Evolutionary conservation across 805 yeast genomes (phyloP).

Genomic region (Saccharomycopsis oosterbeekiorum): DNA sequence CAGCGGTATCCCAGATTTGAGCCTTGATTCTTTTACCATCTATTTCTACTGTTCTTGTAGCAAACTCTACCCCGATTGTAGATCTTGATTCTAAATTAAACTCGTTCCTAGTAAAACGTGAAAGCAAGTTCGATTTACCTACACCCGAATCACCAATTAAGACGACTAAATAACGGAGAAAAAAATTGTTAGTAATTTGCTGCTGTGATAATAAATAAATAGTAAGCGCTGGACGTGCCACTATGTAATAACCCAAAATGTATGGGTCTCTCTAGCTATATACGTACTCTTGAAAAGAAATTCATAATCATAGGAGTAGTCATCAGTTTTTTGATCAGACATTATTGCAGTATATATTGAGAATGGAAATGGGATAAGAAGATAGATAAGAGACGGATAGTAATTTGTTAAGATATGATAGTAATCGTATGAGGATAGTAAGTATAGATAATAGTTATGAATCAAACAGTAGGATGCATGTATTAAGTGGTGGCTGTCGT

Average conservation of each 20-base stretch:
- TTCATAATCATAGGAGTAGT: slow-evolving; percentile 75
- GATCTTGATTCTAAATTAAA: slow-evolving; percentile 90
- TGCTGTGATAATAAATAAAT: not conserved
- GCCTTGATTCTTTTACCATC: slow-evolving; percentile 80
- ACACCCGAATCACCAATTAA: slow-evolving; percentile 96
- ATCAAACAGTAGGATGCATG: too few relatives aligned
- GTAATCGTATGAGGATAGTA: too few relatives aligned
- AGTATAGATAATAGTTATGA: too few relatives aligned
- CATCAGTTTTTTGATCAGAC: slow-evolving; percentile 43
- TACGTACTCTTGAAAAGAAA: slow-evolving; percentile 68
- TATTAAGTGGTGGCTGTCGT: too few relatives aligned
- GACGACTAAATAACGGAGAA: slow-evolving; percentile 41
- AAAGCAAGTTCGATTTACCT: slow-evolving; percentile 87
- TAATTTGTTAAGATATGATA: too few relatives aligned
- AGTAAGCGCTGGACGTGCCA: not conserved
- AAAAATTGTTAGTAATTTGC: slow-evolving; percentile 9
- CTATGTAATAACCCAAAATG: not conserved
- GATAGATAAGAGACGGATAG: too few relatives aligned
- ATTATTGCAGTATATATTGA: slow-evolving; percentile 14
- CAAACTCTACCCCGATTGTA: slow-evolving; percentile 97
- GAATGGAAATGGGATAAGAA: too few relatives aligned
- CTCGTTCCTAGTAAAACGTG: slow-evolving; percentile 92
- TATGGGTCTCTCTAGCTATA: too few relatives aligned
- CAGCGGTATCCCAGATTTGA: slow-evolving; percentile 98
- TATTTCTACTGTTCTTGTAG: slow-evolving; percentile 86